Conservation (phyloP, 192 early-diverging fungal species). For the Lunasporangiospora selenospora region DNA sequence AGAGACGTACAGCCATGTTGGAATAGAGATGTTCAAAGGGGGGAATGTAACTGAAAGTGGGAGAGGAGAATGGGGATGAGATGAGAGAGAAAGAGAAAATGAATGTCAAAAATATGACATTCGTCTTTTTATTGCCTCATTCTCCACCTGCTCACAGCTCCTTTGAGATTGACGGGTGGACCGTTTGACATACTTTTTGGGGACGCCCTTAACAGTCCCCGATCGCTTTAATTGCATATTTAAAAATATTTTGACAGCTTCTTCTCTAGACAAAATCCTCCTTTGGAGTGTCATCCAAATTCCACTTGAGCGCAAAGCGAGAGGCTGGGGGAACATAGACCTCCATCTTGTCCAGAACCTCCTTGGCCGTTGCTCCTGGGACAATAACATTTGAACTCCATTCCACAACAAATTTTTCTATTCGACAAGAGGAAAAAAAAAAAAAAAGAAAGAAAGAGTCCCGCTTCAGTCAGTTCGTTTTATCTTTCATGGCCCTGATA, state of each 20-base stretch:
- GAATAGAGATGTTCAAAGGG: no score
- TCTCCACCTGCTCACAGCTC: no score
- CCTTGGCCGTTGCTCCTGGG: slow-evolving; percentile 64
- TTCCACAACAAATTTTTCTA: slow-evolving; percentile 68
- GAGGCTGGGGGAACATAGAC: slow-evolving; percentile 53
- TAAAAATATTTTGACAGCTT: not conserved
- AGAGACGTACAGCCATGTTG: no score
- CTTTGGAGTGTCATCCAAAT: slow-evolving; percentile 9
- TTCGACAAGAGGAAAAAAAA: no score
- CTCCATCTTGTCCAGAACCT: slow-evolving; percentile 61
- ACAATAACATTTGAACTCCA: slow-evolving; percentile 59
- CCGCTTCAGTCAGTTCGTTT: no score
- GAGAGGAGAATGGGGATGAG: not conserved
- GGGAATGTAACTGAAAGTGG: not conserved
- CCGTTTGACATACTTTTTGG: no score
- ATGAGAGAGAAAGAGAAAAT: not conserved
- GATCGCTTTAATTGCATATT: not conserved
- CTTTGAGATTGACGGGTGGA: no score
- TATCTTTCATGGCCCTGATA: no score
- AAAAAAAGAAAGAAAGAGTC: not conserved
- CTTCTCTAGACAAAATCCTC: slow-evolving; percentile 21
- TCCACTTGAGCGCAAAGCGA: slow-evolving; percentile 63
- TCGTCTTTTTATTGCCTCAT: not conserved
- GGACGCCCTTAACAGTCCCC: no score
- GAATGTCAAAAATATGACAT: not conserved